Evolutionary conservation across 139 green algal species (phyloP), one percentile per base, ranked within the genome.

Genomic region (Chlamydomonas sp.): DNA sequence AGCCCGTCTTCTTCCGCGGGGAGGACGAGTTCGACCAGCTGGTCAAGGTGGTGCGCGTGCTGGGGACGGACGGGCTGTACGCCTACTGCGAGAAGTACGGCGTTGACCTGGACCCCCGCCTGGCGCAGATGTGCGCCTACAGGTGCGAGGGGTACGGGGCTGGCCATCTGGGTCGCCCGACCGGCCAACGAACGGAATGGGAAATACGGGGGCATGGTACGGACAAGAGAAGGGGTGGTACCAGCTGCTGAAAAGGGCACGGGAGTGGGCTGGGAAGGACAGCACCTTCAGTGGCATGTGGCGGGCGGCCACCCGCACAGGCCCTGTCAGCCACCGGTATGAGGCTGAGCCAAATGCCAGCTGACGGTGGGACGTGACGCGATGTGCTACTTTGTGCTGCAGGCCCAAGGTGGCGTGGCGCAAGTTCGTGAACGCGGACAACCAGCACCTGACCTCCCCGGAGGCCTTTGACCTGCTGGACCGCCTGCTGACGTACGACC

Each of bases 21-120:
- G 97, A 99, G 87, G 98, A 99, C 92, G 99, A 99, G 93, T 99
- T 99, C 83, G 98, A 99, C 90, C 98, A 99, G 94, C 93, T 99
- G 78, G 97, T 99, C 71, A 99, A 99, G 90, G 82, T 87, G n/a
- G 83, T 80, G 62, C 83, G 95, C 80, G 98, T 99, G 75, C 94
- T 99, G 85, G 98, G 98, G 77, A 99, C 87, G 0, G 94, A 95
- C 20, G 94, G 94, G 16, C 86, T 97, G 86, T 92, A 94, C 80
- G 90, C 80, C 17, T 93, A 93, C 76, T 93, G 90, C n/a, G 93
- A 93, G 78, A 99, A 99, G 95, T 99, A 99, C 92, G 96, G 97
- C 58, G 96, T 99, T 61, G 96, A 99, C 83, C 92, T 96, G 60
- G 98, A 99, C 90, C 94, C 98, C 17, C 95, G 98, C 81, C 94